These are phyloP conservation scores for Decorospora gaudefroyi DNA, from an alignment of 2,329 filamentous ascomycete genomes.

Conservation along the genomic window DNA sequence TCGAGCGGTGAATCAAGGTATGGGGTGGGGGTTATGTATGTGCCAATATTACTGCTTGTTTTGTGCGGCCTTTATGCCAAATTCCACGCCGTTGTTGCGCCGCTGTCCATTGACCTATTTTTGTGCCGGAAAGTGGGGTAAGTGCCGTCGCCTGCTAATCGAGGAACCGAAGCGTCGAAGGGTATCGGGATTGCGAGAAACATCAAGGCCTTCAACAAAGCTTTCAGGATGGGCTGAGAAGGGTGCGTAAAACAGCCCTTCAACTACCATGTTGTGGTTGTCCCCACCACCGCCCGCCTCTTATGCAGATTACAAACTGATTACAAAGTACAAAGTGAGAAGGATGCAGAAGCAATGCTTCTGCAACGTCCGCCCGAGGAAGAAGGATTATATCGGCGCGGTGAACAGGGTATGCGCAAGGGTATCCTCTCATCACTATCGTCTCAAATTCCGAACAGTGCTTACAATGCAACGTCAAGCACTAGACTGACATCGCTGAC, in stretches of 20 bases:
- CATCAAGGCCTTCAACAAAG: too few relatives aligned
- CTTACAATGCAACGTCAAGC: constrained; percentile 78
- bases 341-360: constrained; percentile 7
- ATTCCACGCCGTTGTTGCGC: constrained; percentile 18
- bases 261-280: constrained; percentile 5
- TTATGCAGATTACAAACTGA: constrained; percentile 48
- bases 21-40: constrained; percentile 32
- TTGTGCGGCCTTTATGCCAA: constrained; percentile 18
- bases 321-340: constrained; percentile 45
- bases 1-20: not conserved
- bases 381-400: constrained; percentile 28
- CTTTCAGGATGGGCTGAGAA: too few relatives aligned
- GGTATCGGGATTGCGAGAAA: too few relatives aligned
- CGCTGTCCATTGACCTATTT: constrained; percentile 11
- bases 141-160: constrained; percentile 2
- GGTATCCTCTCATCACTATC: constrained; percentile 31
- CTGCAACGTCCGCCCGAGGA: constrained; percentile 15
- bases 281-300: constrained; percentile 21
- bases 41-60: constrained; percentile 41
- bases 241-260: too few relatives aligned
- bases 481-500: constrained; percentile 97
- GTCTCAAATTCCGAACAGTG: constrained; percentile 14
- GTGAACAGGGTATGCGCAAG: constrained; percentile 32
- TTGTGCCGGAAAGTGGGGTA: constrained; percentile 13
- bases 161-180: too few relatives aligned